Evolutionary conservation across 176 grass and related monocot species (phyloP).

Genomic region (Aegilops speltoides): DNA sequence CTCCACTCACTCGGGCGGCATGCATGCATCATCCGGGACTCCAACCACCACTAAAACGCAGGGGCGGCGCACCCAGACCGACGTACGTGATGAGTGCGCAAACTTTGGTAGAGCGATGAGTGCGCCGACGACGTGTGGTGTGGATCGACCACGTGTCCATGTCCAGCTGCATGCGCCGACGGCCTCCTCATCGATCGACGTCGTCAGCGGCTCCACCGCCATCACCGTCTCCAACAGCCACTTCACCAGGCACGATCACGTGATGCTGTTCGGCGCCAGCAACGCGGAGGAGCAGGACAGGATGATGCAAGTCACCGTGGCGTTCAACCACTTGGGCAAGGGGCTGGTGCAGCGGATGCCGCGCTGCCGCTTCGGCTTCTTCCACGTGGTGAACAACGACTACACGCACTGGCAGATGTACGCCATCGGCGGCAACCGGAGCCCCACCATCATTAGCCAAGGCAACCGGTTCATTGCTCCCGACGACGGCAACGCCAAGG

Average conservation of each 20-base stretch:
- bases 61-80: constrained; percentile 38
- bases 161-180: constrained; percentile 59
- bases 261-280: constrained; percentile 84
- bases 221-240: constrained; percentile 85
- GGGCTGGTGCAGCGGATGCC: constrained; percentile 94
- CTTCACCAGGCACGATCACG: constrained; percentile 75
- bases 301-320: constrained; percentile 76
- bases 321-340: constrained; percentile 87
- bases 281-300: constrained; percentile 40
- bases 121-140: too few relatives aligned
- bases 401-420: constrained; percentile 95
- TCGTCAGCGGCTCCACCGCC: constrained; percentile 59
- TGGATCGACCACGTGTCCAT: constrained; percentile 86
- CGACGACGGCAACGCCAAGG: constrained; percentile 38
- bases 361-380: constrained; percentile 52
- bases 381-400: constrained; percentile 91
- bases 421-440: constrained; percentile 65
- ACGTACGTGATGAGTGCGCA: too few relatives aligned
- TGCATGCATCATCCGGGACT: too few relatives aligned
- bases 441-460: constrained; percentile 91
- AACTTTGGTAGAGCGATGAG: too few relatives aligned
- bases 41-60: too few relatives aligned
- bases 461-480: constrained; percentile 72
- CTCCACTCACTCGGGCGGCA: too few relatives aligned
- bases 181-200: constrained; percentile 86